Conservation (phyloP, 352 stramenopile genomes). For the Peronosclerospora sorghi region DNA sequence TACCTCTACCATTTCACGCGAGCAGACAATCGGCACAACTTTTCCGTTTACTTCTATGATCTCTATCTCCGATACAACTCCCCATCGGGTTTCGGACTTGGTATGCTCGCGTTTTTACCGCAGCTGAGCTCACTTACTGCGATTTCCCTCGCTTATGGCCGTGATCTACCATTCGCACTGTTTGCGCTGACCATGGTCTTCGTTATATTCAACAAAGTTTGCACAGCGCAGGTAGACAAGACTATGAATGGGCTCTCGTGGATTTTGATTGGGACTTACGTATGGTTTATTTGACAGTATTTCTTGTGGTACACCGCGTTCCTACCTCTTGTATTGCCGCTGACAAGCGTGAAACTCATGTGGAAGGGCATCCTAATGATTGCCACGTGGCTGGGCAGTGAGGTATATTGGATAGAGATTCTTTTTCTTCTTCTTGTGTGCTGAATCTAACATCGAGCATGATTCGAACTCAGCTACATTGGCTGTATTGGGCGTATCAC, state of each 20-base stretch:
- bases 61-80: constrained; percentile 95
- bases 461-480: constrained; percentile 42
- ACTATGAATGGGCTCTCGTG: background rate
- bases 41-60: constrained; percentile 99
- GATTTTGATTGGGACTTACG: constrained; percentile 3
- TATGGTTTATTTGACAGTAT: constrained; percentile 81
- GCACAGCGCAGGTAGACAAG: constrained; percentile 64
- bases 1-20: constrained; percentile 98
- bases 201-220: constrained; percentile 96
- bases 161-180: constrained; percentile 88
- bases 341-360: constrained; percentile 43
- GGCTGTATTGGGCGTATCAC: constrained; percentile 84
- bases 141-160: constrained; percentile 56
- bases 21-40: constrained; percentile 99
- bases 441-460: constrained; percentile 1
- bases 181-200: constrained; percentile 98
- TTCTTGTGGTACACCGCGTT: constrained; percentile 97
- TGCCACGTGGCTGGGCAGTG: constrained; percentile 53
- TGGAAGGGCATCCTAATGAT: constrained; percentile 66
- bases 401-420: constrained; percentile 27
- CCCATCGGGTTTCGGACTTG: constrained; percentile 57
- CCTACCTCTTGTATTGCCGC: constrained; percentile 79
- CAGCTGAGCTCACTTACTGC: constrained; percentile 70
- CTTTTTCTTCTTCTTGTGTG: background rate
- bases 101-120: constrained; percentile 74